Percentiles rank a stretch among this genome's conserved stretches.
phyloP scores from a whole-genome alignment of 1,284 basidiomycete genomes.

The Rhodotorula sp. region DNA sequence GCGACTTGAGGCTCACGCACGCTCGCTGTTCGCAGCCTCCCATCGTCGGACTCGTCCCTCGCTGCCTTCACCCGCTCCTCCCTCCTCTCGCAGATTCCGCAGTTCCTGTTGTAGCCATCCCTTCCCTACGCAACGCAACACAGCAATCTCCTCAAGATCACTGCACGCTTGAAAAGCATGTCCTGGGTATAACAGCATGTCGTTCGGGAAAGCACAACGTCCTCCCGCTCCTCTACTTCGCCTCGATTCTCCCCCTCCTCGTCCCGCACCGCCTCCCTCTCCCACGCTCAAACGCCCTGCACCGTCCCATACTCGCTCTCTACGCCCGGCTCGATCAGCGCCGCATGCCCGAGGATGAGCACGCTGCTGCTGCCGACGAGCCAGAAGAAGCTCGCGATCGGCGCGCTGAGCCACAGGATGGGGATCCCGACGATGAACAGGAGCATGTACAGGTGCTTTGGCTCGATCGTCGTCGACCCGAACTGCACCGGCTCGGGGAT shows the following conservation, averaged over 20 bases:
- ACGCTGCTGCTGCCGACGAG: conserved; percentile 51
- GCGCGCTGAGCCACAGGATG: conserved; percentile 43
- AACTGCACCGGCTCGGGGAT: conserved; percentile 72
- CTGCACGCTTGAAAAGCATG: not conserved
- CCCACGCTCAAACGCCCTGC: conserved; percentile 50
- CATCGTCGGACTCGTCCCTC: too few relatives aligned
- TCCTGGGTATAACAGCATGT: not conserved
- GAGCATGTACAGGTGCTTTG: conserved; percentile 57
- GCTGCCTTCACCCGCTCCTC: too few relatives aligned
- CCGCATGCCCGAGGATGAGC: conserved; percentile 71
- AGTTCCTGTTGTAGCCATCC: not conserved
- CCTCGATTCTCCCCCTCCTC: not conserved
- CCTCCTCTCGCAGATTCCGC: not conserved
- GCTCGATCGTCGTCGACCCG: conserved; percentile 74
- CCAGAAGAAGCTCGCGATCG: conserved; percentile 48
- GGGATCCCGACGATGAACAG: conserved; percentile 48
- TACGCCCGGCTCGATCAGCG: conserved; percentile 80
- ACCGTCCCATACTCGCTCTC: conserved; percentile 84
- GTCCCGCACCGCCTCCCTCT: too few relatives aligned
- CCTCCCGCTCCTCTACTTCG: not conserved
- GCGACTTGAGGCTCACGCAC: too few relatives aligned
- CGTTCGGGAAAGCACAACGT: not conserved
- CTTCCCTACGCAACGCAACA: not conserved
- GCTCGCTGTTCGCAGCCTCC: too few relatives aligned
- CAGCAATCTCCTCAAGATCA: not conserved